Base-by-base conservation (phyloP, 768 basidiomycete genomes). In the Boletus patriciae region DNA sequence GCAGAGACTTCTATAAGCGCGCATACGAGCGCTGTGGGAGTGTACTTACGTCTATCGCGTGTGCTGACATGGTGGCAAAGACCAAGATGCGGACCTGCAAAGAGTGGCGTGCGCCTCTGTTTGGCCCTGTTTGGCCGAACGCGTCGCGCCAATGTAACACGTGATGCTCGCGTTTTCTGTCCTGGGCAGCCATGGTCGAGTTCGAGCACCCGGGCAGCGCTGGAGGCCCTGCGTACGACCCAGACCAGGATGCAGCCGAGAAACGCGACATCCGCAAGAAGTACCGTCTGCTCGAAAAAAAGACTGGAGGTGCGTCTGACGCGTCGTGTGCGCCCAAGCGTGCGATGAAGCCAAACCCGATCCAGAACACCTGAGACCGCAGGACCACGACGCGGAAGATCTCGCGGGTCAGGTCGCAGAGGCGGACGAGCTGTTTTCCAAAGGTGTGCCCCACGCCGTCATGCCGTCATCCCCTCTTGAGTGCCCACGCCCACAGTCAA, bases 221-320 rank as follows among this genome's bases (percentile, higher is more conserved):
- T 15, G 38, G 51, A 66, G 77, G 75, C 48, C 71, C 80, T 18
- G 74, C 79, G 13, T 94, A 90, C 66, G 89, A 94, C 66, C 91
- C 91, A 11, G 89, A 94, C 70, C 92, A 94, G 68, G 82, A 93
- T 75, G 84, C 86, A 6, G 86, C 88, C 59, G 87, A 90, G 68
- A 87, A 88, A 70, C 85, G 92, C 60, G 78, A 78, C 40, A 75
- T 94, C 8, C 80, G 92, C 42, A 85, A 85, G 67, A 77, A 83
- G 61, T 94, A 93, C 66, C 85, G 93, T 57, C 73, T 78, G 16
- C 73, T 92, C 55, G 80, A 85, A 45, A 83, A 80, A 60, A 75
- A 75, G 51, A 79, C 87, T 29, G 86, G 87, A 77, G 86, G 91
- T 86, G 58, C 48, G 75, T 72, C 38, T 7, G 23, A 46, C 56